phyloP scores from a whole-genome alignment of 139 green algal genomes.

The Coelastrella sp. region DNA sequence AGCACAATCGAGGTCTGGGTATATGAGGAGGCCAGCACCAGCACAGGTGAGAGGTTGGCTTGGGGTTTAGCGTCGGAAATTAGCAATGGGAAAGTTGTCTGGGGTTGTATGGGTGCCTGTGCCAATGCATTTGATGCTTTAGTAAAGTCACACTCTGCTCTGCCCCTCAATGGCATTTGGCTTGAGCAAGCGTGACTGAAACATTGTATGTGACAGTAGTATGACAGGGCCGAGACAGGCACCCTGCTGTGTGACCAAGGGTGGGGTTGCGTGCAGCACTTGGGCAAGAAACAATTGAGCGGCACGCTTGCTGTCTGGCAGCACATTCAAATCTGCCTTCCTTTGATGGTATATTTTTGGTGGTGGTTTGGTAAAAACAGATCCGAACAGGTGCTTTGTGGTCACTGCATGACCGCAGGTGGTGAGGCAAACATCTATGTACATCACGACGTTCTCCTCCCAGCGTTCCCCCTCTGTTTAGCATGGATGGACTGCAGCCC shows the following conservation, averaged over 20 bases:
- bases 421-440: constrained; percentile 91
- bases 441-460: constrained; percentile 97
- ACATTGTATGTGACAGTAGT: too few species aligned
- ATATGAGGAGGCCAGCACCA: constrained; percentile 87
- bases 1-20: constrained; percentile 97
- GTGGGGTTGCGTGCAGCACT: too few species aligned
- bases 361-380: background rate
- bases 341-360: background rate
- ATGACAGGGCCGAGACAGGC: too few species aligned
- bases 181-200: too few species aligned
- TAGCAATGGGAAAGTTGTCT: too few species aligned
- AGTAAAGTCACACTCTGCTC: too few species aligned
- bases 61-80: background rate
- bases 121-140: background rate
- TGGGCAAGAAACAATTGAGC: too few species aligned
- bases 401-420: constrained; percentile 14
- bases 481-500: constrained; percentile 91
- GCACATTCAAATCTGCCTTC: too few species aligned
- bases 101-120: background rate
- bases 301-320: background rate
- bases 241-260: too few species aligned
- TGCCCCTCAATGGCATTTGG: too few species aligned
- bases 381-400: background rate
- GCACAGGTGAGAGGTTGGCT: constrained; percentile 39
- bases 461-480: constrained; percentile 92